Base-by-base conservation (phyloP, 1,284 basidiomycete genomes). In the Naganishia liquefaciens region DNA sequence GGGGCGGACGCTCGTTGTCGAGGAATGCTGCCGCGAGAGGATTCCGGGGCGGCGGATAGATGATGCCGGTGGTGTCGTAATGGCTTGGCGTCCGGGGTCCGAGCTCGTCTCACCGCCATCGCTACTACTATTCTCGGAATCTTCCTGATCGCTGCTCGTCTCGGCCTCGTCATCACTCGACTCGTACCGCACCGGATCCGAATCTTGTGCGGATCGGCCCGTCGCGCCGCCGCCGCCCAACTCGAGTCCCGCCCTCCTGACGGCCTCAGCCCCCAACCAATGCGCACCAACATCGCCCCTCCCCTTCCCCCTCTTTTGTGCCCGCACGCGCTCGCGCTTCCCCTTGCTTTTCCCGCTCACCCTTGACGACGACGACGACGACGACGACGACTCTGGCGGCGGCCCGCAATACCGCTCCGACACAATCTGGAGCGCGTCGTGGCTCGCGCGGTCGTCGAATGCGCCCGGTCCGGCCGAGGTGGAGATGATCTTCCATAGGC, bases 401-500 rank as follows among this genome's bases (percentile, higher is more conserved):
- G 11, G 33, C 33, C 72, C 65, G 17, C 69, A 69, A 68, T 93
- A 93, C 63, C 92, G 82, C 30, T 88, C 84, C 2, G 90, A 90
- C 39, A 95, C 84, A 0, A 91, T 93, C 64, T 86, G 83, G 37
- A 96, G 82, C 0, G 91, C 93, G 68, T 93, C 88, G 43, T 84
- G 82, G 0, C 89, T 91, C 1, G 86, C 84, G 13, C 86, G 82
- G 74, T 94, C 91, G 57, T 93, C 88, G 70, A 90, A 93, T 19
- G 21, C 57, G 23, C 40, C 33, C 10, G 33, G 33, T 10, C 23
- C 21, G 23, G 47, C 25, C 47, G 77, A 77, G 63, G 86, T 90
- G 1, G 87, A 88, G 28, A 95, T 82, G 62, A 95, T 87, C 76
- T 95, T 95, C 79, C 91, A 92, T 21, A 95, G 81, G n/a, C 91